Conservation (phyloP, 495 filamentous ascomycete genomes). For the Talaromyces thailandensis region DNA sequence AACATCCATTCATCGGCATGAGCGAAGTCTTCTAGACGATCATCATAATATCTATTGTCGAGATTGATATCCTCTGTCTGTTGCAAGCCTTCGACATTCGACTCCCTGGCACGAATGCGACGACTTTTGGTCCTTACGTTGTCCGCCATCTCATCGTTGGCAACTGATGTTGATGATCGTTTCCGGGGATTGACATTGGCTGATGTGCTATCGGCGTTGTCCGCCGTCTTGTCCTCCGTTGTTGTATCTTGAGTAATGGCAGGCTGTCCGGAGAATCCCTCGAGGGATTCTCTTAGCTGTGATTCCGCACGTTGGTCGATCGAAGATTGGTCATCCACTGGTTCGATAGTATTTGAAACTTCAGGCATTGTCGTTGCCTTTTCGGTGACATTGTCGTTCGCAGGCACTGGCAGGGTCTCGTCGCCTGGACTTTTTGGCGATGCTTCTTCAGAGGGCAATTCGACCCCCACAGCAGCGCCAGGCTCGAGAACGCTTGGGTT, state of each 20-base stretch:
- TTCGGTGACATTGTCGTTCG: background rate
- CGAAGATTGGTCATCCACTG: constrained; percentile 28
- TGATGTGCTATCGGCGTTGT: constrained; percentile 21
- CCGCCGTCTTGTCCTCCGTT: constrained; percentile 15
- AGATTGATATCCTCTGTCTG: constrained; percentile 44
- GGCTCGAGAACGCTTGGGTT: constrained; percentile 22
- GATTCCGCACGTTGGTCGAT: constrained; percentile 34
- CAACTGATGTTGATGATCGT: constrained; percentile 40
- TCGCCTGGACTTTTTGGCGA: constrained; percentile 10
- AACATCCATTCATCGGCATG: constrained; percentile 73
- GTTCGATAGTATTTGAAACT: constrained; percentile 10
- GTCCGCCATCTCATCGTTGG: constrained; percentile 41
- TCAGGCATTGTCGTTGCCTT: background rate
- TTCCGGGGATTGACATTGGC: constrained; percentile 27
- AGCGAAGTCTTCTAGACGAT: constrained; percentile 57
- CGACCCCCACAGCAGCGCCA: constrained; percentile 28
- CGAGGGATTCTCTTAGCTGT: constrained; percentile 32
- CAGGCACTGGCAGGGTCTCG: background rate
- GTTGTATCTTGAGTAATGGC: constrained; percentile 11
- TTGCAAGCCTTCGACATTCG: constrained; percentile 43
- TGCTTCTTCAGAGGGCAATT: constrained; percentile 20
- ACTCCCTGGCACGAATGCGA: constrained; percentile 70
- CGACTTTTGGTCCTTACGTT: constrained; percentile 70
- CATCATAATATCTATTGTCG: constrained; percentile 62
- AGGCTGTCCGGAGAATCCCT: constrained; percentile 22